These are phyloP conservation scores for Neckera pumila DNA, from an alignment of 225 moss, liverwort and hornwort species.

Conservation along the genomic window DNA sequence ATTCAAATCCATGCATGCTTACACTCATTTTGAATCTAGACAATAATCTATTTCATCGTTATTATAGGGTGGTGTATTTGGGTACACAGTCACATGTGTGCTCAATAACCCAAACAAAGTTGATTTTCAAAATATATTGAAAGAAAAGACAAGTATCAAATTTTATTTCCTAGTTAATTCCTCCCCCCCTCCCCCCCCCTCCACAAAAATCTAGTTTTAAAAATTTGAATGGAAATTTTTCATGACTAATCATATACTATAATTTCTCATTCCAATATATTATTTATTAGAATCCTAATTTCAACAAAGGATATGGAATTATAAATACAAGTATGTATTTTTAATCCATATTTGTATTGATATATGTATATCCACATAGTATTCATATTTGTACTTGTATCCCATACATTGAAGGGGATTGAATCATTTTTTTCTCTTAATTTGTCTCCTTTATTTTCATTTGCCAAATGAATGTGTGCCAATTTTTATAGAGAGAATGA, in stretches of 20 bases:
- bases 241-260: not conserved
- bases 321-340: not conserved
- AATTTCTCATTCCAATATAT: not conserved
- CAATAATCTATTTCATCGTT: not conserved
- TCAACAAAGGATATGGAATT: not conserved
- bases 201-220: rapidly evolving
- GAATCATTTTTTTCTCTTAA: not conserved
- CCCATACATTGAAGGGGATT: not conserved
- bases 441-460: not conserved
- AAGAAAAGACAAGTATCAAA: not conserved
- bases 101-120: not conserved
- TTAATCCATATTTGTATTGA: no score
- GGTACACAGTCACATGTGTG: not conserved
- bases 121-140: not conserved
- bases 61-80: not conserved
- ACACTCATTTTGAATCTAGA: not conserved
- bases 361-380: no score
- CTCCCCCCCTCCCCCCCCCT: no score
- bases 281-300: not conserved
- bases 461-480: not conserved
- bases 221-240: not conserved
- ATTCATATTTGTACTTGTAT: not conserved
- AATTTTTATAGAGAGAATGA: not conserved
- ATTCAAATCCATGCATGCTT: not conserved
- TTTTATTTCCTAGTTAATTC: not conserved